Conservation (phyloP, 345 rosid species). For the Laguncularia racemosa region DNA sequence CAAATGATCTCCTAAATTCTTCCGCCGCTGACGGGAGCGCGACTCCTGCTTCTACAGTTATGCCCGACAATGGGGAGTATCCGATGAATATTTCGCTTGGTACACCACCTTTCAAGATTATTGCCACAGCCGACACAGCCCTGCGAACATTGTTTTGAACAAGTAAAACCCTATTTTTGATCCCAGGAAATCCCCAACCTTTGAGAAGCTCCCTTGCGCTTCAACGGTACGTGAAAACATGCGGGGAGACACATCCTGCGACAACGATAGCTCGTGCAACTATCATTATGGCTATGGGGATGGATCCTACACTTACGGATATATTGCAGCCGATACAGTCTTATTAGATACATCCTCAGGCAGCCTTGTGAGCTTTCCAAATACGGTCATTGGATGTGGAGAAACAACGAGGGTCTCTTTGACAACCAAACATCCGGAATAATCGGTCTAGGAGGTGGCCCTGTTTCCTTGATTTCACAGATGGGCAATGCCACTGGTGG, state of each 20-base stretch:
- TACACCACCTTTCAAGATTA: constrained; percentile 7
- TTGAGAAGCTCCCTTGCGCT: constrained; percentile 1
- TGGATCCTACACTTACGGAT: constrained; percentile 2
- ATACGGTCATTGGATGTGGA: constrained; percentile 19
- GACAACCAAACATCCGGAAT: constrained; percentile 8
- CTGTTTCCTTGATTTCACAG: constrained; percentile 15
- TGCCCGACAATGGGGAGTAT: constrained; percentile 7
- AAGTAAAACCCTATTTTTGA: constrained; percentile 13
- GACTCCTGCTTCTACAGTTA: background rate
- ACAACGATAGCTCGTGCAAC: background rate
- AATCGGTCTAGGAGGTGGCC: constrained; percentile 20
- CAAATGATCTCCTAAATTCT: background rate
- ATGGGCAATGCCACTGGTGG: constrained; percentile 18
- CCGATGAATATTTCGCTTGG: constrained; percentile 26
- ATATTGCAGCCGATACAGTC: constrained; percentile 15
- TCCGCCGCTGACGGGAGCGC: background rate
- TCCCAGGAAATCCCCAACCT: constrained; percentile 14
- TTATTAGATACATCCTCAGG: constrained; percentile 5
- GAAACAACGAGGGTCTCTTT: constrained; percentile 16
- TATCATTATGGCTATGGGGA: constrained; percentile 16
- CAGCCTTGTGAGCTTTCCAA: background rate
- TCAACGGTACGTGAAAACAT: constrained; percentile 4
- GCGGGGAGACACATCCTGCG: constrained; percentile 2
- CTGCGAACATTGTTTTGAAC: constrained; percentile 22
- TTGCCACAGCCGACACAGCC: constrained; percentile 24